Evolutionary conservation across 163 green algal species (phyloP).

Genomic region (Chloromonas sp.): DNA sequence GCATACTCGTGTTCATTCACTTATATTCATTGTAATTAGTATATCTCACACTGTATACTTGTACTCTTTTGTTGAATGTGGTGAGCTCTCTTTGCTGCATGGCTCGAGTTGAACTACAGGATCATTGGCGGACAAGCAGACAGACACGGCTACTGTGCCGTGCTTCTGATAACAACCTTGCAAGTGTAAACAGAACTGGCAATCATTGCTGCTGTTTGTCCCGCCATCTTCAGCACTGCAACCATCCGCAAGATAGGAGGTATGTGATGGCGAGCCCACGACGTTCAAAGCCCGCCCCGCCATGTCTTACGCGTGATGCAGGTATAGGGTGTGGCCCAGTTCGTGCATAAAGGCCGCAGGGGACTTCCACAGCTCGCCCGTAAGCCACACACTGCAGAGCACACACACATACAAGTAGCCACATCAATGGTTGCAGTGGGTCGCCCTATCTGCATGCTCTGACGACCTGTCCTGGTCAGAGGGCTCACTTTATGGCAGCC

Average conservation of each 20-base stretch:
- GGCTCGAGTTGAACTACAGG: too few species aligned
- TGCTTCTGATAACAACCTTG: neutral
- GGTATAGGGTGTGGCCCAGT: slow-evolving; percentile 36
- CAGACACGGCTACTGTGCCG: neutral
- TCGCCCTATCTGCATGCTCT: neutral
- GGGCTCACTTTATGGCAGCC: too few species aligned
- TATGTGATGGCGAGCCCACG: neutral
- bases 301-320: slow-evolving; percentile 25
- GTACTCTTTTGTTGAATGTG: too few species aligned
- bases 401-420: neutral
- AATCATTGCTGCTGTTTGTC: neutral
- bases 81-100: too few species aligned
- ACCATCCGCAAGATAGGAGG: too few species aligned
- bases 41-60: too few species aligned
- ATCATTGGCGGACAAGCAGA: neutral
- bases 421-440: neutral
- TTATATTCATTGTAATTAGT: too few species aligned
- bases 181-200: neutral
- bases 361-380: slow-evolving; percentile 2
- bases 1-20: too few species aligned
- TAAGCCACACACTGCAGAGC: slow-evolving; percentile 13
- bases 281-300: neutral
- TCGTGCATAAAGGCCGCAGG: slow-evolving; percentile 34
- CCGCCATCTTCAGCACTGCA: too few species aligned
- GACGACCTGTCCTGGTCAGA: too few species aligned